Base-by-base conservation (phyloP, 345 rosid species). In the Linum usitatissimum region DNA sequence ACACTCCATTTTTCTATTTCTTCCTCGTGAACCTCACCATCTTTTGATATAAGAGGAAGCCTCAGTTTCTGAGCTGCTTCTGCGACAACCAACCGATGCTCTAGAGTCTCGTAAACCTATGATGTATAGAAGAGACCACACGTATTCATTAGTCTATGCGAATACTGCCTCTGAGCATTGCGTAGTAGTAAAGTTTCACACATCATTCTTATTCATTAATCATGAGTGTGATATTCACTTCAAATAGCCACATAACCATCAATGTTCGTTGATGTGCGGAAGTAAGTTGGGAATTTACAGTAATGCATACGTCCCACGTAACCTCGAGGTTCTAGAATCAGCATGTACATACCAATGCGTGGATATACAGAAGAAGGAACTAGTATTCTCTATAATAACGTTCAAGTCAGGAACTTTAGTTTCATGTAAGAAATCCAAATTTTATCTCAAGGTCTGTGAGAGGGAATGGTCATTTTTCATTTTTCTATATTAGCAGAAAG, bases 41-140 rank as follows among this genome's bases (percentile, higher is more conserved):
- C 94, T 66, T 86, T 83, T 30, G 97, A 86, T 72, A 93, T 87
- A 18, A 87, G 86, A 64, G 99, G 99, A 69, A 93, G 88, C 74
- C 96, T 86, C 69, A 93, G 73, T 60, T 86, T 93, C 75, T 90
- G 96, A 68, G 97, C 96, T 18, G 96, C 96, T 81, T 93, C 99
- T 23, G 99, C 92, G 58, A 93, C 94, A 68, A 83, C 88, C 73
- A 93, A 67, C 23, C 90, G 85, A 66, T 90, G 97, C 79, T 93
- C 97, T 65, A 93, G 77, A 62, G 76, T 82, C 81, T 90, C 96
- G 63, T 86, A 90, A 66, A 86, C 96, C 99, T 93, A 71, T 36
- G 53, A 74, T 61, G 63, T 21, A 18, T 51, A 53, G 23, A 30
- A 18, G 28, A 63, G 13, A 53, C 28, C 53, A 20, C 63, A 30